Percentiles rank a stretch among this genome's conserved stretches.
Conservation (phyloP, 140 eudicot genomes). For the Erigeron philadelphicus region DNA sequence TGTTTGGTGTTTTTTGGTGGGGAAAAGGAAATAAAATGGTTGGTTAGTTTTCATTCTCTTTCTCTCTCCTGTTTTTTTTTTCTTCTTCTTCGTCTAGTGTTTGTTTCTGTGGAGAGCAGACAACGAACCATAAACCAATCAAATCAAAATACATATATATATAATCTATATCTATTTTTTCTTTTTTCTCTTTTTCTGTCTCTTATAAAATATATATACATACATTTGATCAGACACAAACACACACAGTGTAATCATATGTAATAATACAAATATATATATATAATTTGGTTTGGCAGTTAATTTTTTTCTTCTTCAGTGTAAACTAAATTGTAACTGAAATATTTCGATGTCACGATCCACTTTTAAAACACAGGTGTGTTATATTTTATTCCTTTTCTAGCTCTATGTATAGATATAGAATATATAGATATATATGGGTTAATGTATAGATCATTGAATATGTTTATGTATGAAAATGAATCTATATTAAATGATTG, state of each 20-base stretch:
- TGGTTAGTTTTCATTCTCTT: slow-evolving; percentile 43
- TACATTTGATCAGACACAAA: slow-evolving; percentile 20
- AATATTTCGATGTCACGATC: slow-evolving; percentile 34
- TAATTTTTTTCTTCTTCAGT: not conserved
- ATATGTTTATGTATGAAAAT: not conserved
- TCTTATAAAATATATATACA: not conserved
- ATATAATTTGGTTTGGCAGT: not conserved
- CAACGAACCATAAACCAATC: slow-evolving; percentile 25
- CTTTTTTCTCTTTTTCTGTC: slow-evolving; percentile 17
- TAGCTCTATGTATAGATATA: not conserved
- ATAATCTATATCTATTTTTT: not conserved
- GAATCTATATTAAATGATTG: too few relatives aligned
- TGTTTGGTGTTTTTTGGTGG: slow-evolving; percentile 31
- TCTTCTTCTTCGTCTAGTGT: too few relatives aligned
- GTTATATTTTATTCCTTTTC: not conserved
- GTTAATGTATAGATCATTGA: not conserved
- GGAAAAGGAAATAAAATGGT: slow-evolving; percentile 21
- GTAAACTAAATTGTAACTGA: slow-evolving; percentile 30
- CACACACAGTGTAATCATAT: not conserved
- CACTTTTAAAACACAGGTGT: slow-evolving; percentile 36
- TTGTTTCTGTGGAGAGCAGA: slow-evolving; percentile 36
- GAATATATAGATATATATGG: not conserved
- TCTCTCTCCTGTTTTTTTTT: slow-evolving; percentile 13
- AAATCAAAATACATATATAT: not conserved
- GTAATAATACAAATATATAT: slow-evolving; percentile 28